Percentiles rank a stretch among this genome's conserved stretches.
Conservation (phyloP, 176 grass and related monocot genomes). For the Dendrocalamus sinicus region DNA sequence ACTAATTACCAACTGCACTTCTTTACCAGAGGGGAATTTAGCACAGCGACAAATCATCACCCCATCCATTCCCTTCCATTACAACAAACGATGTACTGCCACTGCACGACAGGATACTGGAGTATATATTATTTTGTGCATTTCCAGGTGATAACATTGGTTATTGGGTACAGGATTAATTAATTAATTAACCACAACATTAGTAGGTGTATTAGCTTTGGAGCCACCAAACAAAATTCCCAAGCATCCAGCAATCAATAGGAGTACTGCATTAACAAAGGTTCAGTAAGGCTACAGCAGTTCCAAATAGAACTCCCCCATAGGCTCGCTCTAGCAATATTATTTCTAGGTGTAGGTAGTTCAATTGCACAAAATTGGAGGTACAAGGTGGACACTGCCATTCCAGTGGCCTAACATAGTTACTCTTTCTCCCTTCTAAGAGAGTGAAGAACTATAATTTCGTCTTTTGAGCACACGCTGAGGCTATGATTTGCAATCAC, state of each 20-base stretch:
- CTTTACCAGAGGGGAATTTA: conserved; percentile 27
- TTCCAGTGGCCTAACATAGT: background rate
- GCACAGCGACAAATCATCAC: conserved; percentile 46
- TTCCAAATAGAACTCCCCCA: background rate
- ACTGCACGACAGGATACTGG: background rate
- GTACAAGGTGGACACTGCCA: background rate
- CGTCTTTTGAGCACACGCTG: background rate
- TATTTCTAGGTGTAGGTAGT: background rate
- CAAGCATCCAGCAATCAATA: background rate
- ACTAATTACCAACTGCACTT: conserved; percentile 46
- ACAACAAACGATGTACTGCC: conserved; percentile 33
- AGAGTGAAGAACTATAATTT: background rate
- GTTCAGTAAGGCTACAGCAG: background rate
- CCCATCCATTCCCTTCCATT: conserved; percentile 64
- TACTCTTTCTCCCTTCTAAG: background rate
- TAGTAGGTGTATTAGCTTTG: background rate
- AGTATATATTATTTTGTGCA: background rate
- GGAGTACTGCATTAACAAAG: background rate
- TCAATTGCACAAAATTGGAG: background rate
- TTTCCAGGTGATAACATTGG: conserved; percentile 45
- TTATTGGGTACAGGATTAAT: background rate
- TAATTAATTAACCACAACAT: background rate
- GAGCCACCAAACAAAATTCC: background rate
- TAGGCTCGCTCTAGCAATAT: background rate
- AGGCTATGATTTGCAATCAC: no score